Percentiles rank a stretch among this genome's conserved stretches.
Conservation (phyloP, 2,329 filamentous ascomycete genomes). For the Seiridium cupressi region DNA sequence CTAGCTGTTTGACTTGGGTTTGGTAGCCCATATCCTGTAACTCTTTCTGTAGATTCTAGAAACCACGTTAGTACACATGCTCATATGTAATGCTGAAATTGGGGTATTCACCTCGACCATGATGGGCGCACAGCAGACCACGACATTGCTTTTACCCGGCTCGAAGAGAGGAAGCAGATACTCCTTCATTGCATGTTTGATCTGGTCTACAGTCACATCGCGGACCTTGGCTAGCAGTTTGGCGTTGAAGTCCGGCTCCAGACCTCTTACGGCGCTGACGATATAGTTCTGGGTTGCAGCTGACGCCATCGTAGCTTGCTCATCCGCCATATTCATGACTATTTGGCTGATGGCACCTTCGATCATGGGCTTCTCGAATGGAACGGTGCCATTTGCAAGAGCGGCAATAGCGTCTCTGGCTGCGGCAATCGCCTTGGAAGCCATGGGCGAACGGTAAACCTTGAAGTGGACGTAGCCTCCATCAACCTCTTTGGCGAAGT, state of each 20-base stretch:
- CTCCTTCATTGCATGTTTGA: conserved; percentile 70
- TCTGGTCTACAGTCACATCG: conserved; percentile 71
- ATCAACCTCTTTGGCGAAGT: conserved; percentile 75
- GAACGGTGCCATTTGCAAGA: conserved; percentile 67
- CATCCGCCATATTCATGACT: conserved; percentile 81
- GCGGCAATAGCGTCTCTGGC: conserved; percentile 72
- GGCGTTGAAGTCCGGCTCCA: conserved; percentile 76
- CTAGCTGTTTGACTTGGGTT: conserved; percentile 69
- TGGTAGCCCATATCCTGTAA: conserved; percentile 78
- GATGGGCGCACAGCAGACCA: conserved; percentile 83
- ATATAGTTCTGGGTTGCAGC: conserved; percentile 85
- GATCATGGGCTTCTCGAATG: conserved; percentile 77
- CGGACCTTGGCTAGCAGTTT: conserved; percentile 75
- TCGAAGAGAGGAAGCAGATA: conserved; percentile 79
- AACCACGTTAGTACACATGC: conserved; percentile 12
- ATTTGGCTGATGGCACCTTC: conserved; percentile 90
- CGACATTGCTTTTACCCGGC: conserved; percentile 76
- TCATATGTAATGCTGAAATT: conserved; percentile 8
- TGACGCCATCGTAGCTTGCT: conserved; percentile 79
- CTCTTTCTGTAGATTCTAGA: conserved; percentile 70
- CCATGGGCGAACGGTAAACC: conserved; percentile 87
- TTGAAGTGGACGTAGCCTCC: conserved; percentile 79
- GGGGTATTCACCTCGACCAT: conserved; percentile 72
- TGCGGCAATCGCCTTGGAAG: conserved; percentile 79
- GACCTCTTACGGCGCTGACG: conserved; percentile 72